phyloP scores from a whole-genome alignment of 495 filamentous ascomycete genomes.

The Bombardia bombarda region DNA sequence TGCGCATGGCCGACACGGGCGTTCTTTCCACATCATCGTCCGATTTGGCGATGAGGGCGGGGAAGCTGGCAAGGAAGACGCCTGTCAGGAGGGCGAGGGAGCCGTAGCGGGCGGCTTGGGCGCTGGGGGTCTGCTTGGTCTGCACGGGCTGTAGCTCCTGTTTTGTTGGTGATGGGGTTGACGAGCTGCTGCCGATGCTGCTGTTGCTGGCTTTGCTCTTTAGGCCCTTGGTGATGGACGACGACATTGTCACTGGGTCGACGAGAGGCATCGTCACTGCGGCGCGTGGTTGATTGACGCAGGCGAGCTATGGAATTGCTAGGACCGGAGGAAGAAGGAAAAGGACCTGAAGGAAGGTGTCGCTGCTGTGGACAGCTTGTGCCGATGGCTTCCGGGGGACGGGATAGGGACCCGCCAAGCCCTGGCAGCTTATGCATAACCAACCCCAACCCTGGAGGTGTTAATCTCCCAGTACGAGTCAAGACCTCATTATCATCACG shows the following conservation, averaged over 20 bases:
- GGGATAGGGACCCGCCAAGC: no score
- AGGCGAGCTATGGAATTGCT: not conserved
- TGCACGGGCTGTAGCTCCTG: constrained; percentile 24
- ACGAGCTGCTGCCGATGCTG: not conserved
- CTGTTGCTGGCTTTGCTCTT: constrained; percentile 3
- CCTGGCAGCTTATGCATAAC: no score
- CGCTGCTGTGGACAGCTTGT: no score
- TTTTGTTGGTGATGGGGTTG: constrained; percentile 7
- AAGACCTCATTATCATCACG: no score
- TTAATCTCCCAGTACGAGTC: no score
- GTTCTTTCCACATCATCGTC: no score
- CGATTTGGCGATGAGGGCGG: constrained; percentile 53
- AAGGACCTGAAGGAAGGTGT: no score
- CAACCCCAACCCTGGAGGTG: no score
- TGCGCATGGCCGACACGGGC: constrained; percentile 58
- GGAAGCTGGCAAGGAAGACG: constrained; percentile 54
- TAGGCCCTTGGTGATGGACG: constrained; percentile 13
- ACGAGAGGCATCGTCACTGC: constrained; percentile 21
- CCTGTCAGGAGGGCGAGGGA: constrained; percentile 53
- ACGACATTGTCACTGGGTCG: constrained; percentile 25
- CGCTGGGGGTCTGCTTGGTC: constrained; percentile 19
- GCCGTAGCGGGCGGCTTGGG: constrained; percentile 22
- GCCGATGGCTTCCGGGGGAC: no score
- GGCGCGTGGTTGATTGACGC: not conserved
- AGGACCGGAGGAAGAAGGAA: no score